These are phyloP conservation scores for Quercus phellos DNA, from an alignment of 331 rosid species.

Conservation along the genomic window DNA sequence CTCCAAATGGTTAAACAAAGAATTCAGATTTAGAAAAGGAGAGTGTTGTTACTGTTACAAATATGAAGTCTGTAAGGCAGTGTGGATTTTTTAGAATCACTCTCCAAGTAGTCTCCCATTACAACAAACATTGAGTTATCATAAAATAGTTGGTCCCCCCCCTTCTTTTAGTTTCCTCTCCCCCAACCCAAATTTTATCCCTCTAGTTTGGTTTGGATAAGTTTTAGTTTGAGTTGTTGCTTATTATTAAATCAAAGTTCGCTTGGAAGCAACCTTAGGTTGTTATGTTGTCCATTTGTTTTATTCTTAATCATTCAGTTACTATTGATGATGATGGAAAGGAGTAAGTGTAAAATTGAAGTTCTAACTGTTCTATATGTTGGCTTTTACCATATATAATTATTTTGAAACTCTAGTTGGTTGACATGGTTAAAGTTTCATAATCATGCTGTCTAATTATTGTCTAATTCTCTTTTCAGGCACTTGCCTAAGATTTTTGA, in stretches of 20 bases:
- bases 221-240: background rate
- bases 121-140: too few species aligned
- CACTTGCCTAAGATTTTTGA: slow-evolving; percentile 75
- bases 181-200: background rate
- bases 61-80: background rate
- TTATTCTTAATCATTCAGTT: background rate
- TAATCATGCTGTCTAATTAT: background rate
- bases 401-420: background rate
- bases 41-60: background rate
- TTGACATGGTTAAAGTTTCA: background rate
- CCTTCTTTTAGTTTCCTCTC: background rate
- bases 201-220: background rate
- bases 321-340: background rate
- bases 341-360: background rate
- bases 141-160: background rate
- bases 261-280: background rate
- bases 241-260: background rate
- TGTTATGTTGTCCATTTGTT: slow-evolving; percentile 3
- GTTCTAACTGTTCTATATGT: background rate
- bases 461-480: slow-evolving; percentile 37
- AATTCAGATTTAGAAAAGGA: background rate
- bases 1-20: background rate
- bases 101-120: too few species aligned
- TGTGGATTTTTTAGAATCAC: too few species aligned
- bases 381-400: background rate